Percentiles rank a stretch among this genome's conserved stretches.
phyloP scores from a whole-genome alignment of 768 basidiomycete genomes.

The Grammothele lineata region DNA sequence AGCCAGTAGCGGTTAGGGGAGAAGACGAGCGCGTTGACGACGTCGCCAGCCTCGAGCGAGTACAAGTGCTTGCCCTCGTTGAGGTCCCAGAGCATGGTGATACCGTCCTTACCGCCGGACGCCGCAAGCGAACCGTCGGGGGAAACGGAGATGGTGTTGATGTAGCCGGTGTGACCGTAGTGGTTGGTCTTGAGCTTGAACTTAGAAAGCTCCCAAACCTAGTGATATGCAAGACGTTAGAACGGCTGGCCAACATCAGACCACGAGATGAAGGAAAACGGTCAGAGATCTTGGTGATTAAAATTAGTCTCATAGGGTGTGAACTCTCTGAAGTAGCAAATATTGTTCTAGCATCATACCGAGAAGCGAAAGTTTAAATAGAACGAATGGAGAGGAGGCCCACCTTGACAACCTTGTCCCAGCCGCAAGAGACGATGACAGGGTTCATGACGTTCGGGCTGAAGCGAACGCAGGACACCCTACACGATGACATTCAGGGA shows the following conservation, averaged over 20 bases:
- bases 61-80: conserved; percentile 99
- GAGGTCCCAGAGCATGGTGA: conserved; percentile 99
- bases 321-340: conserved; percentile 33
- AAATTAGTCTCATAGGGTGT: conserved; percentile 31
- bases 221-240: background rate
- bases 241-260: too few relatives aligned
- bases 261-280: background rate
- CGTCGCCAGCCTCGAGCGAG: conserved; percentile 96
- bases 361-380: background rate
- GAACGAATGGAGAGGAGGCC: conserved; percentile 23
- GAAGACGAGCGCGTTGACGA: conserved; percentile 99
- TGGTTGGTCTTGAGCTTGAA: conserved; percentile 99
- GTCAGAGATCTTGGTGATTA: conserved; percentile 33
- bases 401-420: conserved; percentile 99
- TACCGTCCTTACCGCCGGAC: conserved; percentile 98
- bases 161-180: conserved; percentile 98
- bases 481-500: conserved; percentile 34
- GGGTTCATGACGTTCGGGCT: conserved; percentile 97
- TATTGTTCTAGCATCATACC: conserved; percentile 28
- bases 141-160: conserved; percentile 97
- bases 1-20: conserved; percentile 99
- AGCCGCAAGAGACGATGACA: conserved; percentile 97
- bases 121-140: conserved; percentile 99
- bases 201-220: conserved; percentile 99
- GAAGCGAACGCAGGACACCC: conserved; percentile 99